Conservation (phyloP, 2,329 filamentous ascomycete genomes). For the Blastomyces gilchristii region DNA sequence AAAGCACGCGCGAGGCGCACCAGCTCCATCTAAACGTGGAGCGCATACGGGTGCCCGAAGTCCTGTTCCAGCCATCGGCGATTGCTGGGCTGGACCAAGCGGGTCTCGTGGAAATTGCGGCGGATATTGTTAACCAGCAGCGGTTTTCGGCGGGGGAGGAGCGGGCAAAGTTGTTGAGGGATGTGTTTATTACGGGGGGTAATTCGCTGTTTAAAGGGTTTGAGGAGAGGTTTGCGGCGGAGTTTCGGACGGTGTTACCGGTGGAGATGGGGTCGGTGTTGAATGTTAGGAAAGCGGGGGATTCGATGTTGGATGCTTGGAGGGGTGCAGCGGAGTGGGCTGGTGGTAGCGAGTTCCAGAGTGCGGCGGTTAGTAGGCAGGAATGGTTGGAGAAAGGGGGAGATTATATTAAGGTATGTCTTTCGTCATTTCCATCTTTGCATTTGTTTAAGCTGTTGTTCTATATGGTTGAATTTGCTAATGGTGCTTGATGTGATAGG, state of each 20-base stretch:
- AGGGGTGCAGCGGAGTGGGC: slow-evolving; percentile 84
- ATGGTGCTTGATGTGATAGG: slow-evolving; percentile 5
- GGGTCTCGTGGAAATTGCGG: slow-evolving; percentile 81
- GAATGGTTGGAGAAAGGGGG: slow-evolving; percentile 88
- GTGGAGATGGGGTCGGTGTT: slow-evolving; percentile 49
- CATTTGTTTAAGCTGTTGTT: neutral
- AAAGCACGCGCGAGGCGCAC: slow-evolving; percentile 68
- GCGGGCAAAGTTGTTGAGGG: slow-evolving; percentile 62
- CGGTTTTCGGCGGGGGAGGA: slow-evolving; percentile 52
- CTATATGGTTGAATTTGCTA: neutral
- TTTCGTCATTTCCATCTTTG: neutral
- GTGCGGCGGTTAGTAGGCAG: slow-evolving; percentile 56
- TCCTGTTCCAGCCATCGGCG: slow-evolving; percentile 72
- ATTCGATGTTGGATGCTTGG: slow-evolving; percentile 84
- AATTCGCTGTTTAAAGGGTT: slow-evolving; percentile 80
- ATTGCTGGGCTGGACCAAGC: slow-evolving; percentile 91
- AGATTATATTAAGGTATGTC: slow-evolving; percentile 72
- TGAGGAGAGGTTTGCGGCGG: slow-evolving; percentile 65
- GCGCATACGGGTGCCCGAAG: slow-evolving; percentile 85
- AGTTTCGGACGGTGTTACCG: slow-evolving; percentile 63
- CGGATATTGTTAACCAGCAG: slow-evolving; percentile 81
- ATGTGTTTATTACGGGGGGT: slow-evolving; percentile 92
- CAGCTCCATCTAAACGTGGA: slow-evolving; percentile 96
- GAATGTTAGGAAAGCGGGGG: slow-evolving; percentile 59
- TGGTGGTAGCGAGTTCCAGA: slow-evolving; percentile 45